Evolutionary conservation across 176 grass and related monocot genomes (phyloP).

Genomic region (Musa schizocarpa): DNA sequence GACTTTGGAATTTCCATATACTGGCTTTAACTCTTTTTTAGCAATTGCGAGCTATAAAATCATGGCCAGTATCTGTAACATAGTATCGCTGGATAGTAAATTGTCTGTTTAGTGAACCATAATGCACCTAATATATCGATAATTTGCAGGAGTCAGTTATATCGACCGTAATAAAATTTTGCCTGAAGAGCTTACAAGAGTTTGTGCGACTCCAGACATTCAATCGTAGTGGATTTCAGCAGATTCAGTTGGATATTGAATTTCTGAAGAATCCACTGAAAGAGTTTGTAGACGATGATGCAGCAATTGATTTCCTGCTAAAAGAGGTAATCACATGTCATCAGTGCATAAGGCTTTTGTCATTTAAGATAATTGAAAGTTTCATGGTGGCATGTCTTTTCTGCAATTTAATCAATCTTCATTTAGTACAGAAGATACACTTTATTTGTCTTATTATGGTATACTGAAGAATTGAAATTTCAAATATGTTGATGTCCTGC

Average conservation of each 20-base stretch:
- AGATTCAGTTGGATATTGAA: constrained; percentile 99
- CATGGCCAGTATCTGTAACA: background rate
- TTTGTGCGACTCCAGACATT: constrained; percentile 96
- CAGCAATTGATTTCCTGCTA: constrained; percentile 80
- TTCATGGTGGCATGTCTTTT: background rate
- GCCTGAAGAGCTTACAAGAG: constrained; percentile 97
- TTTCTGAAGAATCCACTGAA: constrained; percentile 88
- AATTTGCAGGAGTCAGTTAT: constrained; percentile 89
- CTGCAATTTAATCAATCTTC: background rate
- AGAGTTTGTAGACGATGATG: constrained; percentile 87
- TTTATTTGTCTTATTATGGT: background rate
- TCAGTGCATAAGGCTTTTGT: background rate
- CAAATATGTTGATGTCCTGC: too few relatives aligned
- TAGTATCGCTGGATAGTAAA: background rate
- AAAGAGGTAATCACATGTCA: constrained; percentile 56
- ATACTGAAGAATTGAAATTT: background rate
- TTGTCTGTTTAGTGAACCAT: background rate
- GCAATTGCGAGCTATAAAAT: too few relatives aligned
- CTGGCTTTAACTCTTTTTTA: too few relatives aligned
- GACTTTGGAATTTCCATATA: too few relatives aligned
- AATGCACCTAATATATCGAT: background rate
- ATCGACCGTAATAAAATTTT: constrained; percentile 76
- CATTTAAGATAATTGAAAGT: background rate
- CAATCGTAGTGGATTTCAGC: constrained; percentile 97
- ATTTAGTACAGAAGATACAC: too few relatives aligned